These are phyloP conservation scores for Papiliotrema fonsecae DNA, from an alignment of 1,284 basidiomycete genomes.

Conservation along the genomic window DNA sequence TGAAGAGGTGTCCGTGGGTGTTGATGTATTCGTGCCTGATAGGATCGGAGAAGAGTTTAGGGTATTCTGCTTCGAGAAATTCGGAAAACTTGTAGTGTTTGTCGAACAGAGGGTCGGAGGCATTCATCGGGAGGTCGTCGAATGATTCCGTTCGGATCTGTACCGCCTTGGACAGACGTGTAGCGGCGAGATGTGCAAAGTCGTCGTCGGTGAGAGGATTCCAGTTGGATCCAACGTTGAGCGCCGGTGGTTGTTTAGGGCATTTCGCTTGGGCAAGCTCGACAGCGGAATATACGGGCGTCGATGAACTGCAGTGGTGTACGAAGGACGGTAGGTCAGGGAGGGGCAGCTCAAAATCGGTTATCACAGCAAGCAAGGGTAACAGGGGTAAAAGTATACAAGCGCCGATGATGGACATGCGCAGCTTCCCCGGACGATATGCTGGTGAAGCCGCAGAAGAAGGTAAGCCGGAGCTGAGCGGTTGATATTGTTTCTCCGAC, in stretches of 20 bases:
- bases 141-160: conserved; percentile 48
- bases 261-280: conserved; percentile 25
- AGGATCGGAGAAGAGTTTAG: conserved; percentile 32
- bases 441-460: too few relatives aligned
- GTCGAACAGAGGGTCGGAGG: conserved; percentile 42
- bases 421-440: too few relatives aligned
- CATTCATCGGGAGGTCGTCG: conserved; percentile 43
- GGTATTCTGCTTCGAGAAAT: conserved; percentile 47
- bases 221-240: conserved; percentile 37
- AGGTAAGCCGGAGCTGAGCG: too few relatives aligned
- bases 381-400: not conserved
- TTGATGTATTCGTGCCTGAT: conserved; percentile 48
- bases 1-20: conserved; percentile 48
- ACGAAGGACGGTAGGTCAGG: not conserved
- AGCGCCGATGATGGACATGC: too few relatives aligned
- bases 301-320: not conserved
- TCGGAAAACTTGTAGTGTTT: conserved; percentile 42
- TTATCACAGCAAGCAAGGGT: not conserved
- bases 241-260: conserved; percentile 31
- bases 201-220: conserved; percentile 26
- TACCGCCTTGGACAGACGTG: conserved; percentile 39
- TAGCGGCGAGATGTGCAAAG: conserved; percentile 37
- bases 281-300: conserved; percentile 2
- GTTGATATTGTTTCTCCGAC: too few relatives aligned
- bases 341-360: not conserved